phyloP scores from a whole-genome alignment of 1,284 basidiomycete species.

The Malassezia globosa region DNA sequence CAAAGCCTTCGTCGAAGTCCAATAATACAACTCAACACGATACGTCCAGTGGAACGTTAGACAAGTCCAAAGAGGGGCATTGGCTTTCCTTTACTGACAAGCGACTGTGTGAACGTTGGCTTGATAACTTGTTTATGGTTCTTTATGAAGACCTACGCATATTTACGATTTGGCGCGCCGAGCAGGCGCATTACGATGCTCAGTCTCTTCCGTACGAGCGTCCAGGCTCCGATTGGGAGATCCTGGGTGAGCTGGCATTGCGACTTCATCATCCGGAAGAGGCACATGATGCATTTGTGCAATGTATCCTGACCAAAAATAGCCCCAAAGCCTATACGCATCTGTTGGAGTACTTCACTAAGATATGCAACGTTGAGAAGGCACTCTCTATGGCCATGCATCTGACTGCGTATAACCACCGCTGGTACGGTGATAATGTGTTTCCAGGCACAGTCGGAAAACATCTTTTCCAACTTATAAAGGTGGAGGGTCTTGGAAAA shows the following conservation, averaged over 20 bases:
- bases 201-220: slow-evolving; percentile 94
- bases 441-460: slow-evolving; percentile 83
- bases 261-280: slow-evolving; percentile 93
- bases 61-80: slow-evolving; percentile 41
- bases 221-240: slow-evolving; percentile 96
- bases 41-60: background rate
- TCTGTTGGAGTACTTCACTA: slow-evolving; percentile 84
- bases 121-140: slow-evolving; percentile 97
- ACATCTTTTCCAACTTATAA: slow-evolving; percentile 80
- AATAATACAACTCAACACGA: background rate
- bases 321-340: slow-evolving; percentile 82
- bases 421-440: slow-evolving; percentile 53
- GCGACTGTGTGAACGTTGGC: slow-evolving; percentile 89
- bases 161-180: slow-evolving; percentile 97
- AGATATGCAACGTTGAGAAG: slow-evolving; percentile 80
- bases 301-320: slow-evolving; percentile 80
- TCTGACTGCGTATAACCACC: slow-evolving; percentile 76
- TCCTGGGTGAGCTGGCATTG: slow-evolving; percentile 82
- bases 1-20: slow-evolving; percentile 7
- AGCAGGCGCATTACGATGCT: slow-evolving; percentile 96
- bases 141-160: slow-evolving; percentile 96
- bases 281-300: slow-evolving; percentile 89
- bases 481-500: slow-evolving; percentile 86
- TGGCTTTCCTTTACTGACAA: slow-evolving; percentile 90
- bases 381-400: slow-evolving; percentile 82